Base-by-base conservation (phyloP, 139 green algal genomes). In the Tetraselmis chui region DNA sequence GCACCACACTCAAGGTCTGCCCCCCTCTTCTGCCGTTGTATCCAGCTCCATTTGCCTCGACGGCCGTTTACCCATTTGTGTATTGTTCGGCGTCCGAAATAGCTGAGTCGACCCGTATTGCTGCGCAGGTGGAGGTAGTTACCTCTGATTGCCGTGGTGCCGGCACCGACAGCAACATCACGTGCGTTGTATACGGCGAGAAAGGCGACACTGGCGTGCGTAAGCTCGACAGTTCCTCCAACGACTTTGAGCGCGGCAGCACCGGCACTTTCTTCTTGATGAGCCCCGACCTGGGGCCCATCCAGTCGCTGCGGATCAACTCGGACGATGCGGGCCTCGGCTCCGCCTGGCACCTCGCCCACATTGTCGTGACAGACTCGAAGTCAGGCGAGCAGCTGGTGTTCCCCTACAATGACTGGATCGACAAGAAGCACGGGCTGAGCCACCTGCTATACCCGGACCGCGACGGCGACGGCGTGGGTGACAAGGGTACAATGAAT, bases 371-470 rank as follows among this genome's bases (percentile, higher is more conserved):
- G 59, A 27, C 76, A 29, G 86, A 90, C 83, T 87, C 84, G 2
- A 88, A 87, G 82, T 88, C 82, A 0, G 87, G 87, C 30, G 82
- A 88, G 82, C 32, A 81, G 76, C 27, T 80, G 0, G 80, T 87
- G 31, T 90, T 90, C 76, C 87, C 84, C 23, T 88, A 30, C 78
- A 84, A 90, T 80, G 82, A 85, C 45, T 91, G 87, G 87, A 83
- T 91, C 2, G 87, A 89, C 79, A 89, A 89, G 82, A 82, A 91
- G 83, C 79, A 85, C 59, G 87, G 87, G 29, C 83, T 91, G 24
- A 83, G 58, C 30, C 78, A 84, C 32, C 76, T 84, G 28, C 83
- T 91, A 26, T 86, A 81, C 5, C 83, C 85, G 2, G 87, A 91
- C 83, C 67, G 83, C 0, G 81, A 87, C 75, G 87, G 87, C 24